Evolutionary conservation across 768 basidiomycete species (phyloP), one percentile per base, ranked within the genome.

Genomic region (Boletales sp.): DNA sequence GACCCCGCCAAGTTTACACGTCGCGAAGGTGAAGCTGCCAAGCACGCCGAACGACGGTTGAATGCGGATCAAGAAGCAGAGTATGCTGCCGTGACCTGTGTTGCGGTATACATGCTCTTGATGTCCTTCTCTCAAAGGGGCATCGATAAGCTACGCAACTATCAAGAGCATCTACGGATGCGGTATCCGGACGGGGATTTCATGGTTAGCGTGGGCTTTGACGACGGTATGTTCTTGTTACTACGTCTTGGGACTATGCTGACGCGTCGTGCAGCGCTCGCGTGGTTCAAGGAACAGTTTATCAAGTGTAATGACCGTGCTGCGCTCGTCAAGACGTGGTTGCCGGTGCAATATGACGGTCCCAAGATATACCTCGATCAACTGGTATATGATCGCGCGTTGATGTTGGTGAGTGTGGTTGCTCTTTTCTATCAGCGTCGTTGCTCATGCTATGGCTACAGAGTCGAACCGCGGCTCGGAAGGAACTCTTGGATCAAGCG

Each of bases 41-140:
- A 78, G 56, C 79, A 81, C 28, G 90, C 90, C 0, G 73, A 77
- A 48, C 73, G 78, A 61, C 73, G 90, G 57, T 83, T 82, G 63
- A 79, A 85, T 46, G 84, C 84, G 32, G 88, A 89, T 58, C 75
- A 83, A 63, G 87, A 89, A 62, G 87, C 86, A 14, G 90, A 90
- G 61, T 84, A 82, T 58, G 85, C 86, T 56, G 90, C 90, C 31
- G 84, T 90, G 45, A 90, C 91, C 0, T 87, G 87, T 53, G 84
- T 94, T 28, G 86, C 91, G 35, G 78, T 94, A 50, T 95, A 94
- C 73, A 84, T 94, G 80, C 84, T 91, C 49, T 74, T 93, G 36
- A 89, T 98, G 83, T 81, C 84, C 2, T 97, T 97, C 70, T 84
- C 93, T 47, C 90, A 94, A 69, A 89, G 87, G 69, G 96, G 94